Evolutionary conservation across 805 yeast genomes (phyloP).

Genomic region (Yamadazyma tumulicola): DNA sequence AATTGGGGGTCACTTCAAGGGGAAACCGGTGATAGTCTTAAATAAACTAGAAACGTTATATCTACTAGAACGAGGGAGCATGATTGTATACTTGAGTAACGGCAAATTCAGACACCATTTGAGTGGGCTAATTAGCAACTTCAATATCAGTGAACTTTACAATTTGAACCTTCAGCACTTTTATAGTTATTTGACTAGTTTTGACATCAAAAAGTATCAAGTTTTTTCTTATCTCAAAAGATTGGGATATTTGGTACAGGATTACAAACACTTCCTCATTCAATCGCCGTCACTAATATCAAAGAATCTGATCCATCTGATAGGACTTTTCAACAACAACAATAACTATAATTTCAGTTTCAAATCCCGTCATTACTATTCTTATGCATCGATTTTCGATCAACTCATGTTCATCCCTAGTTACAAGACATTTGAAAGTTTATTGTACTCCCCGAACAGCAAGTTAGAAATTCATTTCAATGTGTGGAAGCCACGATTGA

Average conservation of each 20-base stretch:
- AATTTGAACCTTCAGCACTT: conserved; percentile 61
- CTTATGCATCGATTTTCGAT: conserved; percentile 15
- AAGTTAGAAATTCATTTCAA: conserved; percentile 45
- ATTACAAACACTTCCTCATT: conserved; percentile 8
- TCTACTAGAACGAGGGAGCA: conserved; percentile 72
- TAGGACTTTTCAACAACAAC: background rate
- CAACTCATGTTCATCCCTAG: conserved; percentile 7
- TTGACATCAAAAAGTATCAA: conserved; percentile 39
- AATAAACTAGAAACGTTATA: conserved; percentile 69
- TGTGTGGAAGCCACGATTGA: conserved; percentile 81
- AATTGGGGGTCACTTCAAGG: conserved; percentile 16
- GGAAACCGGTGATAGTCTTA: conserved; percentile 42
- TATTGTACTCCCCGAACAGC: conserved; percentile 9
- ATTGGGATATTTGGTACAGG: conserved; percentile 66
- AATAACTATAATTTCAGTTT: conserved; percentile 2
- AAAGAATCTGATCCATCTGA: background rate
- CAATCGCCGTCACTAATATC: background rate
- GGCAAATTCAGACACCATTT: conserved; percentile 20
- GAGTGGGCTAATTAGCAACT: conserved; percentile 12
- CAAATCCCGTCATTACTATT: conserved; percentile 16
- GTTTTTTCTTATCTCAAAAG: conserved; percentile 75
- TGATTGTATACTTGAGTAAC: conserved; percentile 26
- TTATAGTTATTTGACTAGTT: conserved; percentile 36
- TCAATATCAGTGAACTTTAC: conserved; percentile 20
- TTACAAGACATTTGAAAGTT: conserved; percentile 6